Base-by-base conservation (phyloP, 768 basidiomycete species). In the Cubamyces sp. region DNA sequence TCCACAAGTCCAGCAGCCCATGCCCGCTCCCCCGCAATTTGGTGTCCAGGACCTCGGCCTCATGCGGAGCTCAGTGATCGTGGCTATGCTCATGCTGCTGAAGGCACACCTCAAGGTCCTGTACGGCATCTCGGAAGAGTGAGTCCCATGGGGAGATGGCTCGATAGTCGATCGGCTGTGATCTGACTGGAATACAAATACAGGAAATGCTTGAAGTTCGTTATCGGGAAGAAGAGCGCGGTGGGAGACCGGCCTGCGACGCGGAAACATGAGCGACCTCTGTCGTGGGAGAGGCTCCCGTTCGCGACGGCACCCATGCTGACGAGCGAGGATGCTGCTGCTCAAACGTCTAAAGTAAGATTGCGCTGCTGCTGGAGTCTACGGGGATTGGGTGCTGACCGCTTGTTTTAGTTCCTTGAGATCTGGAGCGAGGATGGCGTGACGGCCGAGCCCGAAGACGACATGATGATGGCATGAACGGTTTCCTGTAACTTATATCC, bases 101-200 rank as follows among this genome's bases (percentile, higher is more conserved):
- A 96, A 96, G 70, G 83, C 88, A 5, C 84, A 98, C 74, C 79
- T 99, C 60, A 95, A 98, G 71, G 74, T 74, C 1, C 70, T 93
- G 15, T 99, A 98, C 70, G 86, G 87, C 1, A 73, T 98, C 41
- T 90, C 92, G 1, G 96, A 98, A 78, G 95, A 97, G 96, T 96
- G 71, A 61, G 91, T 80, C 54, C 34, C 1, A 1, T 5, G 34
- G 34, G 34, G 34, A 34, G 9, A 34, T 11, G 34, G 34, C 42
- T 40, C 34, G 8, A 55, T 58, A 43, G 54, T 50, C 34, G 57
- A 21, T n/a, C 46, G 14, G 23, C 56, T 46, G 45, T 39, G 53
- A 45, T 15, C 28, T 55, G 42, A 45, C 9, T 42, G 52, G 16
- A 5, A 19, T 15, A 34, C 23, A 64, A 45, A 66, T 57, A 21